phyloP scores from a whole-genome alignment of 2,329 filamentous ascomycete genomes.

The Epichloe baconii region DNA sequence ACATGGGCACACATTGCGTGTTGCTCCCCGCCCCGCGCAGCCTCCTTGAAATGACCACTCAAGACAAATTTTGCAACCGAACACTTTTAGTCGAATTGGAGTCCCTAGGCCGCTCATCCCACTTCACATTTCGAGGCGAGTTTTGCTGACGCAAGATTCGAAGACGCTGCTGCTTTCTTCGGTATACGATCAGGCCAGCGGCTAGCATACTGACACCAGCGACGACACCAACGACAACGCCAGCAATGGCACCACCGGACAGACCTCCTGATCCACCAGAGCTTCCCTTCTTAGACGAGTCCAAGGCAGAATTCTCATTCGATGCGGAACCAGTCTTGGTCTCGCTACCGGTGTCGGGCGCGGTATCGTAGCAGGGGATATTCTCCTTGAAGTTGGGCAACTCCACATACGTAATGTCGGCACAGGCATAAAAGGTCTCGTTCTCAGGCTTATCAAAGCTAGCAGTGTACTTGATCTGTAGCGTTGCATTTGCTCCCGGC shows the following conservation, averaged over 20 bases:
- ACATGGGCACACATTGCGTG: not conserved
- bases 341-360: slow-evolving; percentile 9
- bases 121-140: slow-evolving; percentile 13
- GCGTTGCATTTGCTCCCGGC: no score
- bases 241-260: slow-evolving; percentile 59
- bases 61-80: slow-evolving; percentile 10
- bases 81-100: slow-evolving; percentile 11
- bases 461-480: not conserved
- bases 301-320: slow-evolving; percentile 5
- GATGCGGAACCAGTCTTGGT: slow-evolving; percentile 7
- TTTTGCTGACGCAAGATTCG: slow-evolving; percentile 12
- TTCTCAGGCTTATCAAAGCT: slow-evolving; percentile 28
- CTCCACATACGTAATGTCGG: slow-evolving; percentile 32
- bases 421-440: slow-evolving; percentile 36
- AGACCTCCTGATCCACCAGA: slow-evolving; percentile 25
- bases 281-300: slow-evolving; percentile 14
- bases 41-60: not conserved
- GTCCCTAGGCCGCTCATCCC: slow-evolving; percentile 10
- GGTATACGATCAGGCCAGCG: slow-evolving; percentile 43
- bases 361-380: slow-evolving; percentile 33
- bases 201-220: slow-evolving; percentile 47
- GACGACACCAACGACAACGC: slow-evolving; percentile 59
- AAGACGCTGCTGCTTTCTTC: slow-evolving; percentile 17
- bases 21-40: no score
- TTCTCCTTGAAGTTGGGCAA: slow-evolving; percentile 18